Conservation (phyloP, 805 yeast species). For the Wickerhamiella musiphila region DNA sequence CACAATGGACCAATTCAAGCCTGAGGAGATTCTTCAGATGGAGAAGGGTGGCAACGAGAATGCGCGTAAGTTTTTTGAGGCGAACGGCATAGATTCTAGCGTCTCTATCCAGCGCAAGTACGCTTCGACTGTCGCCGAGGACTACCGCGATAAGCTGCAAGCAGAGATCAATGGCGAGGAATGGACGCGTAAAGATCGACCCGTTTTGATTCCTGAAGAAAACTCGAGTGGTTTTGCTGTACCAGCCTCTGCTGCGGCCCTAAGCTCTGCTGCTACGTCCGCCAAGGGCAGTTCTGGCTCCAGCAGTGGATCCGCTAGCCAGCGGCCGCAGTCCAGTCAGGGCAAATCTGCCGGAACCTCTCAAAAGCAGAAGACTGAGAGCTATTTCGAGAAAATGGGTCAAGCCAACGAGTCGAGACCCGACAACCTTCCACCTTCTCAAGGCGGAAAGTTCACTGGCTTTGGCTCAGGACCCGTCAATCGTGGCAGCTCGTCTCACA, state of each 20-base stretch:
- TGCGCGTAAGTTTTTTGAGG: slow-evolving; percentile 47
- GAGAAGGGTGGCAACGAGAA: slow-evolving; percentile 83
- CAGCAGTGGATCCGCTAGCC: background rate
- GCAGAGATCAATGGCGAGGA: slow-evolving; percentile 57
- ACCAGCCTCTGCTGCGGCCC: background rate
- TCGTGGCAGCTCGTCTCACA: slow-evolving; percentile 28
- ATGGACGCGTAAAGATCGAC: slow-evolving; percentile 36
- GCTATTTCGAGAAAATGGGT: slow-evolving; percentile 69
- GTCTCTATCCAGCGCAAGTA: slow-evolving; percentile 60
- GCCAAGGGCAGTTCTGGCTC: slow-evolving; percentile 4
- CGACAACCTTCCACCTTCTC: slow-evolving; percentile 68
- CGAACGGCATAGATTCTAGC: slow-evolving; percentile 50
- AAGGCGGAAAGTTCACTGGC: slow-evolving; percentile 86
- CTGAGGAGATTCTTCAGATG: slow-evolving; percentile 79
- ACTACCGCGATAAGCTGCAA: slow-evolving; percentile 68
- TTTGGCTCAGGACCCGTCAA: slow-evolving; percentile 55
- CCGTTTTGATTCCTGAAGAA: slow-evolving; percentile 14
- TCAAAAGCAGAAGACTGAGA: slow-evolving; percentile 34
- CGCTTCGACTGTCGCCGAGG: slow-evolving; percentile 84
- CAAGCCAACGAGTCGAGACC: slow-evolving; percentile 55
- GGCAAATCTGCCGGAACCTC: slow-evolving; percentile 9
- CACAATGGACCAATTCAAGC: slow-evolving; percentile 97
- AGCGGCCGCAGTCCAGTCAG: slow-evolving; percentile 24
- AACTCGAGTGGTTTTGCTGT: too few relatives aligned
- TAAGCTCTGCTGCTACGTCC: slow-evolving; percentile 8